A percentile compares a stretch with the other conserved stretches of the same genome.
Conservation (phyloP, 805 yeast species). For the Wickerhamomyces subpelliculosus region DNA sequence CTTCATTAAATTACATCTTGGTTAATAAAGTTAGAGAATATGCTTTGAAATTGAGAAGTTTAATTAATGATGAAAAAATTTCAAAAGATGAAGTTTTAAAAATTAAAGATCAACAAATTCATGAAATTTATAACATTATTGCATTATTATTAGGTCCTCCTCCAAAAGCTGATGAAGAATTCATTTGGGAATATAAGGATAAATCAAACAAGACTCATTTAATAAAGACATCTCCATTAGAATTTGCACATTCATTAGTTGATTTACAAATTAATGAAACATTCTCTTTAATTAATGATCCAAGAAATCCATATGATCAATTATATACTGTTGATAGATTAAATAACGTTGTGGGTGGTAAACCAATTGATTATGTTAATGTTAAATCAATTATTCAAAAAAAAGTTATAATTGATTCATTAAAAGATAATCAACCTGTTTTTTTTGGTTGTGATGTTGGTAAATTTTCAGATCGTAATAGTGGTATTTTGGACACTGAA, state of each 20-base stretch:
- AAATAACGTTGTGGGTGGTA: conserved; percentile 65
- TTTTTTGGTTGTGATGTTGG: conserved; percentile 88
- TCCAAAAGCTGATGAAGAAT: conserved; percentile 58
- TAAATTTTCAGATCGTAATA: conserved; percentile 56
- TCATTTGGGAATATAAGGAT: conserved; percentile 69
- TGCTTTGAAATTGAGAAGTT: conserved; percentile 56
- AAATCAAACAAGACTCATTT: conserved; percentile 46
- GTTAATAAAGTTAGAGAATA: conserved; percentile 67
- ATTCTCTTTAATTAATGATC: conserved; percentile 72
- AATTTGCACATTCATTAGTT: conserved; percentile 53
- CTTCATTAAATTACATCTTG: conserved; percentile 53
- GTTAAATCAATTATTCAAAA: conserved; percentile 51
- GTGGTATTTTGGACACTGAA: conserved; percentile 65
- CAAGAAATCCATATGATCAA: conserved; percentile 60
- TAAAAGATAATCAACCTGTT: conserved; percentile 66
- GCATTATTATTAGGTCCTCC: conserved; percentile 69
- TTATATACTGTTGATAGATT: conserved; percentile 65
- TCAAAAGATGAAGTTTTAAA: conserved; percentile 28
- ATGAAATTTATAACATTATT: conserved; percentile 55
- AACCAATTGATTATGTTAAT: conserved; percentile 63
- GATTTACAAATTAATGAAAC: conserved; percentile 42
- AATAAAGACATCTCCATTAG: conserved; percentile 51
- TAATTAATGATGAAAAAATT: conserved; percentile 33
- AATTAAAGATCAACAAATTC: conserved; percentile 42
- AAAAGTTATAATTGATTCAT: conserved; percentile 52